These are phyloP conservation scores for Paxillus ammoniavirescens DNA, from an alignment of 768 basidiomycete species.

Conservation along the genomic window DNA sequence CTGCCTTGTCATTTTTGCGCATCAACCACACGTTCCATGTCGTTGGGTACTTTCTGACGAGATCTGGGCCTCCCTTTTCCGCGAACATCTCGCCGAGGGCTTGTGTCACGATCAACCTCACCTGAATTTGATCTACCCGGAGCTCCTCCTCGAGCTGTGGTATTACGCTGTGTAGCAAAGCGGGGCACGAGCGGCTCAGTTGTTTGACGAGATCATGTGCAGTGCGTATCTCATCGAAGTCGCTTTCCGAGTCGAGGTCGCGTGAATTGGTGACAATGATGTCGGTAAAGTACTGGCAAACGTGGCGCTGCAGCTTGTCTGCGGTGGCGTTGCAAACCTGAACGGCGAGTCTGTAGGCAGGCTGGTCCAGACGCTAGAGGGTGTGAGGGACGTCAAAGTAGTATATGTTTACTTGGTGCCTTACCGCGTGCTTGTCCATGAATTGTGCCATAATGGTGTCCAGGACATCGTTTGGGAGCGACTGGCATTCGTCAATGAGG, in stretches of 20 bases:
- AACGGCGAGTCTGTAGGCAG: slow-evolving; percentile 79
- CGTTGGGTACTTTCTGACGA: slow-evolving; percentile 74
- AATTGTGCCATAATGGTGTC: slow-evolving; percentile 86
- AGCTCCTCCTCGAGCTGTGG: slow-evolving; percentile 93
- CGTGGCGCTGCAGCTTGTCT: slow-evolving; percentile 85
- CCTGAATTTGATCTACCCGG: slow-evolving; percentile 64
- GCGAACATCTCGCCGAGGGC: slow-evolving; percentile 90
- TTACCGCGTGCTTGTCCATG: slow-evolving; percentile 69
- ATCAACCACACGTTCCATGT: slow-evolving; percentile 87
- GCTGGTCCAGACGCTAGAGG: slow-evolving; percentile 61
- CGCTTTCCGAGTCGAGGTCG: slow-evolving; percentile 53
- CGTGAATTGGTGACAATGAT: slow-evolving; percentile 64
- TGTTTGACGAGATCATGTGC: slow-evolving; percentile 87
- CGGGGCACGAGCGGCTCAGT: slow-evolving; percentile 76
- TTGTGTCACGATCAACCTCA: slow-evolving; percentile 81
- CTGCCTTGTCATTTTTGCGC: slow-evolving; percentile 72
- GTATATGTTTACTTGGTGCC: slow-evolving; percentile 21
- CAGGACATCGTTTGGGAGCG: slow-evolving; percentile 75
- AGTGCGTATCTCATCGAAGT: slow-evolving; percentile 63
- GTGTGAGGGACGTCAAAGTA: slow-evolving; percentile 2
- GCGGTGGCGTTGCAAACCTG: slow-evolving; percentile 82
- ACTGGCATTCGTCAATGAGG: slow-evolving; percentile 81
- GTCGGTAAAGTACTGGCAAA: slow-evolving; percentile 92
- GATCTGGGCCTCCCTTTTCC: slow-evolving; percentile 68
- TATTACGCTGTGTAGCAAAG: slow-evolving; percentile 83